Percentiles rank a stretch among this genome's conserved stretches.
phyloP scores from a whole-genome alignment of 2,329 filamentous ascomycete species.

The Fusarium oligoseptatum region DNA sequence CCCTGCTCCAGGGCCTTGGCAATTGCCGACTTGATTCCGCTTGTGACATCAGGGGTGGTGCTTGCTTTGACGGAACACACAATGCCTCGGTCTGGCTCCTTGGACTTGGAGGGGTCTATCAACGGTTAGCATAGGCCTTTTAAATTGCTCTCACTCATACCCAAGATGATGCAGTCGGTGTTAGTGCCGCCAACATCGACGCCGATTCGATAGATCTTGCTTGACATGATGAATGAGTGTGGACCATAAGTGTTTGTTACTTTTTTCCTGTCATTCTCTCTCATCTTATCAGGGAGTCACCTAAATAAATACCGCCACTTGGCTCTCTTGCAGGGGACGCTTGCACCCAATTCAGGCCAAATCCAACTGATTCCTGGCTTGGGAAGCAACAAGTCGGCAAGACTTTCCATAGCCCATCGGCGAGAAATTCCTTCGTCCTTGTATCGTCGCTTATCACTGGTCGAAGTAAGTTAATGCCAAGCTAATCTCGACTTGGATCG shows the following conservation, averaged over 20 bases:
- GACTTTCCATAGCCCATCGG: neutral
- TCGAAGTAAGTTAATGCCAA: neutral
- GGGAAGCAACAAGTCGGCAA: neutral
- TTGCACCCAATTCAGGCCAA: neutral
- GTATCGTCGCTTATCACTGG: neutral
- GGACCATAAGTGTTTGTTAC: neutral
- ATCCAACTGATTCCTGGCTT: neutral
- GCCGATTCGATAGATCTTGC: constrained; percentile 9
- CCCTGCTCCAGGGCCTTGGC: constrained; percentile 54
- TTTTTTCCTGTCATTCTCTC: neutral
- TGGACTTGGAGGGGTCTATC: constrained; percentile 20
- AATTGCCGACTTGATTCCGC: constrained; percentile 61
- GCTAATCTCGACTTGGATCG: neutral
- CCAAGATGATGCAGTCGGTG: neutral
- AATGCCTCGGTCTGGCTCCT: constrained; percentile 55
- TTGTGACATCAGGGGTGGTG: constrained; percentile 61
- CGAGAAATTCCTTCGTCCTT: neutral
- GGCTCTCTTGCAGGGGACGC: neutral
- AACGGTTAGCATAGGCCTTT: neutral
- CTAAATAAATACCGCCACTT: neutral
- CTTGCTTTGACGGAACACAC: constrained; percentile 61
- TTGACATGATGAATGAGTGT: neutral
- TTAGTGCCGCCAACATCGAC: constrained; percentile 17
- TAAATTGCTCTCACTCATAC: neutral
- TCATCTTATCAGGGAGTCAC: neutral